Evolutionary conservation across 495 filamentous ascomycete genomes (phyloP).

Genomic region (Aspergillus olivimuriae): DNA sequence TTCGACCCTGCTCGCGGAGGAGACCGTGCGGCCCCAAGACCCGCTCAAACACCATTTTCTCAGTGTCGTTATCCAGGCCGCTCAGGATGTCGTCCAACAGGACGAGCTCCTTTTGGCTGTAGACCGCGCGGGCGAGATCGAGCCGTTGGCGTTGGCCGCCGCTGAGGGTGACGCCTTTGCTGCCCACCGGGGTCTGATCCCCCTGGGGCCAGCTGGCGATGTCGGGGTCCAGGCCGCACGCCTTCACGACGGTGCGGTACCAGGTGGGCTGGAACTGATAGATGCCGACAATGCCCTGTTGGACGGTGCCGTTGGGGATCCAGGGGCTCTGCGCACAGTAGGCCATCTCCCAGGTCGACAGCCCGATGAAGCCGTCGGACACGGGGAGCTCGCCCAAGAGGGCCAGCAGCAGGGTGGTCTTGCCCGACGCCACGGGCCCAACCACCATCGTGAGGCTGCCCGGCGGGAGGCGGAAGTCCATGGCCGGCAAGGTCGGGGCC

Average conservation of each 20-base stretch:
- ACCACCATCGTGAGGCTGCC: constrained; percentile 11
- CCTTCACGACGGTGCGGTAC: constrained; percentile 58
- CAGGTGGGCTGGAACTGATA: constrained; percentile 45
- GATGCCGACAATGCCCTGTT: constrained; percentile 51
- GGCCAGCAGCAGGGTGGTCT: constrained; percentile 22
- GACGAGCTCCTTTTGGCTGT: constrained; percentile 46
- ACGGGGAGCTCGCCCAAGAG: constrained; percentile 24
- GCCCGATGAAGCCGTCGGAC: too few relatives aligned
- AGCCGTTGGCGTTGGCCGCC: constrained; percentile 57
- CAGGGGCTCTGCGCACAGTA: constrained; percentile 49
- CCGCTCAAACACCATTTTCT: constrained; percentile 51
- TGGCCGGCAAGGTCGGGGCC: too few relatives aligned
- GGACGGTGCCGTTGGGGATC: constrained; percentile 53
- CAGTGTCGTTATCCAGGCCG: constrained; percentile 54
- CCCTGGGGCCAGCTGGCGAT: constrained; percentile 47
- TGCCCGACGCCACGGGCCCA: constrained; percentile 23
- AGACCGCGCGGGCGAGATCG: constrained; percentile 52
- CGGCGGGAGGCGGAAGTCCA: too few relatives aligned
- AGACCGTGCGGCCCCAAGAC: constrained; percentile 51
- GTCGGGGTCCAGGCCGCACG: constrained; percentile 55
- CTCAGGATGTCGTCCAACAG: constrained; percentile 57
- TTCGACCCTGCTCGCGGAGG: constrained; percentile 40
- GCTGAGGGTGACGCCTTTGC: constrained; percentile 56
- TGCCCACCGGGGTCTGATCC: constrained; percentile 56
- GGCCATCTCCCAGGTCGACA: too few relatives aligned